phyloP scores from a whole-genome alignment of 2,329 filamentous ascomycete genomes.

The Parascedosporium putredinis region DNA sequence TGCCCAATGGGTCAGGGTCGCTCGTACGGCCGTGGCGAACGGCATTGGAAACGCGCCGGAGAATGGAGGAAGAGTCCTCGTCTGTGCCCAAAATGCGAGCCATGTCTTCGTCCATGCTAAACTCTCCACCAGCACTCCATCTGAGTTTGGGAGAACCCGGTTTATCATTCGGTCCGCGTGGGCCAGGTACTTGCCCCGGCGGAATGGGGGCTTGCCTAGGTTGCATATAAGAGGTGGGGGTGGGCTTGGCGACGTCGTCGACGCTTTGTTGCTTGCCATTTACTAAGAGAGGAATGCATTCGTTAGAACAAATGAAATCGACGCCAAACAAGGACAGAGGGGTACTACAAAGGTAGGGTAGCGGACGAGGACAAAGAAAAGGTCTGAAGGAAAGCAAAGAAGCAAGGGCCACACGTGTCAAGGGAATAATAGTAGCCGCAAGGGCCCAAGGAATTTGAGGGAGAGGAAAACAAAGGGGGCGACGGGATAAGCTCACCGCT shows the following conservation, averaged over 20 bases:
- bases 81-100: conserved; percentile 75
- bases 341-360: not conserved
- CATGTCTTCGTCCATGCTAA: conserved; percentile 94
- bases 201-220: conserved; percentile 46
- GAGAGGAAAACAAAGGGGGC: not conserved
- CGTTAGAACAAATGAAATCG: not conserved
- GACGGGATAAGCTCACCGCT: conserved; percentile 36
- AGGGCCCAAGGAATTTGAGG: no score
- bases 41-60: conserved; percentile 84
- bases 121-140: conserved; percentile 73
- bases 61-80: conserved; percentile 65
- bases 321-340: no score
- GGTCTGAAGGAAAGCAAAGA: not conserved
- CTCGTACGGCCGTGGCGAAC: conserved; percentile 86
- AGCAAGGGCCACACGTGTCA: not conserved
- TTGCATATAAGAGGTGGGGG: conserved; percentile 45
- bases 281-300: not conserved
- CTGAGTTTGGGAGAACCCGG: conserved; percentile 45
- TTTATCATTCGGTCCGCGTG: not conserved
- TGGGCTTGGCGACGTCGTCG: not conserved
- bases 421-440: no score
- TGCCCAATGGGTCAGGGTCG: conserved; percentile 49
- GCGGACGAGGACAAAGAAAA: not conserved
- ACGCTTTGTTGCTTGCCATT: not conserved
- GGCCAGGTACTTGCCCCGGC: conserved; percentile 19